These are phyloP conservation scores for Saccharomyces cerevisiae DNA, from an alignment of 805 yeast species.

Conservation along the genomic window DNA sequence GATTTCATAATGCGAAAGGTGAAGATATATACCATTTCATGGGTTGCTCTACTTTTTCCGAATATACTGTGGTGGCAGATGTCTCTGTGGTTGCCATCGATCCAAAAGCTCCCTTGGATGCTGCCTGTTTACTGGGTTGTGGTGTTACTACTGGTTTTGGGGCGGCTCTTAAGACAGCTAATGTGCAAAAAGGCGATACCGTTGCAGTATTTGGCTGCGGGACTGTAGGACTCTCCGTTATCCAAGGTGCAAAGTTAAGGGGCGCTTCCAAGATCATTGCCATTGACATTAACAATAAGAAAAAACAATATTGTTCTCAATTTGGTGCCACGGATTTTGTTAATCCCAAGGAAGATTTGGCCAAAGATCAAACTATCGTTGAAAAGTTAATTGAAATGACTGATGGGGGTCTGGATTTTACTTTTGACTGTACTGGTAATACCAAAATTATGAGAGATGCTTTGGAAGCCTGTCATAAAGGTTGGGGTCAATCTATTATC, in stretches of 20 bases:
- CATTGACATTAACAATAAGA: slow-evolving; percentile 77
- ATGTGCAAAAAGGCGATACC: slow-evolving; percentile 79
- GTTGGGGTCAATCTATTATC: slow-evolving; percentile 94
- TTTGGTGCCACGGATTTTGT: slow-evolving; percentile 95
- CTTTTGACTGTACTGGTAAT: slow-evolving; percentile 98
- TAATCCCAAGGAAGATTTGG: slow-evolving; percentile 64
- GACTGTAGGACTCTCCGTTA: slow-evolving; percentile 91
- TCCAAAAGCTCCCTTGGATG: slow-evolving; percentile 73
- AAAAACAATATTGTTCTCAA: slow-evolving; percentile 75
- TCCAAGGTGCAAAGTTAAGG: slow-evolving; percentile 85
- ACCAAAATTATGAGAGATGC: slow-evolving; percentile 92
- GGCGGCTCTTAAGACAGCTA: slow-evolving; percentile 89
- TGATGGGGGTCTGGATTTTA: slow-evolving; percentile 94
- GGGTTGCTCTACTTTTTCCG: slow-evolving; percentile 97
- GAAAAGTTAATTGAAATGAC: slow-evolving; percentile 79
- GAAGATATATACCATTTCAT: slow-evolving; percentile 81
- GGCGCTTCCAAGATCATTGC: slow-evolving; percentile 77
- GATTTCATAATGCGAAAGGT: slow-evolving; percentile 77
- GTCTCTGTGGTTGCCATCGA: slow-evolving; percentile 91
- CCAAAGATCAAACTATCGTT: slow-evolving; percentile 68
- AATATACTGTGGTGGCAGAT: slow-evolving; percentile 96
- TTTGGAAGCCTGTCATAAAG: slow-evolving; percentile 94
- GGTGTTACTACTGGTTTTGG: slow-evolving; percentile 99
- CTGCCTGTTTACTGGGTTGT: slow-evolving; percentile 90
- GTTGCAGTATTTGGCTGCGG: slow-evolving; percentile 98